Evolutionary conservation across 257 asterid genomes (phyloP).

Genomic region (Nemophila menziesii): DNA sequence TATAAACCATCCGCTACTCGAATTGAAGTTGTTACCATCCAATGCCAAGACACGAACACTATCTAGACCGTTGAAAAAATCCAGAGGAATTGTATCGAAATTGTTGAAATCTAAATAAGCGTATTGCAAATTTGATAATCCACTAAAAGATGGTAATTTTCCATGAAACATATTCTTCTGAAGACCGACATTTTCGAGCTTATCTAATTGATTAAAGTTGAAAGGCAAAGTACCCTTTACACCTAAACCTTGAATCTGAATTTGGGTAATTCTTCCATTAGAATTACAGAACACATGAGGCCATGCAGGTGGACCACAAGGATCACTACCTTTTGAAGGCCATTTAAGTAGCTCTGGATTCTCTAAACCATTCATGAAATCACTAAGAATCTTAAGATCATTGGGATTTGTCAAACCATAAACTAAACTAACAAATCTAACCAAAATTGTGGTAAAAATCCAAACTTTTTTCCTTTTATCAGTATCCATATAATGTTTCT

Average conservation of each 20-base stretch:
- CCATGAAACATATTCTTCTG: slow-evolving; percentile 58
- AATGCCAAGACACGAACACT: slow-evolving; percentile 45
- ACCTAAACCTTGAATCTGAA: slow-evolving; percentile 67
- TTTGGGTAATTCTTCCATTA: slow-evolving; percentile 59
- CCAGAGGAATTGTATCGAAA: slow-evolving; percentile 53
- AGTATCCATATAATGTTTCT: slow-evolving; percentile 2
- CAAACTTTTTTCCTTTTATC: slow-evolving; percentile 16
- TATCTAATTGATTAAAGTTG: slow-evolving; percentile 43
- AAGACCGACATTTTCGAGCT: slow-evolving; percentile 54
- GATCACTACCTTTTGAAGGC: slow-evolving; percentile 54
- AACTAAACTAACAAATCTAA: slow-evolving; percentile 20
- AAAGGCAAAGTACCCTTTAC: slow-evolving; percentile 61
- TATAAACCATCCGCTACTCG: slow-evolving; percentile 53
- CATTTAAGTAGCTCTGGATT: slow-evolving; percentile 61
- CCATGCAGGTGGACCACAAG: slow-evolving; percentile 85
- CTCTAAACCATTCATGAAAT: slow-evolving; percentile 45
- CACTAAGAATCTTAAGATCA: slow-evolving; percentile 53
- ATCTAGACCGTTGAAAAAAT: slow-evolving; percentile 58
- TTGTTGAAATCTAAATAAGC: slow-evolving; percentile 53
- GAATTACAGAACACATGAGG: slow-evolving; percentile 60
- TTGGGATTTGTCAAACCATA: slow-evolving; percentile 36
- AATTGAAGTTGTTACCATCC: slow-evolving; percentile 60
- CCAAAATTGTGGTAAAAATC: slow-evolving; percentile 17
- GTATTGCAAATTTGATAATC: slow-evolving; percentile 47
- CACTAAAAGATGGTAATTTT: slow-evolving; percentile 49